Evolutionary conservation across 495 filamentous ascomycete genomes (phyloP).

Genomic region (Venustampulla echinocandica): DNA sequence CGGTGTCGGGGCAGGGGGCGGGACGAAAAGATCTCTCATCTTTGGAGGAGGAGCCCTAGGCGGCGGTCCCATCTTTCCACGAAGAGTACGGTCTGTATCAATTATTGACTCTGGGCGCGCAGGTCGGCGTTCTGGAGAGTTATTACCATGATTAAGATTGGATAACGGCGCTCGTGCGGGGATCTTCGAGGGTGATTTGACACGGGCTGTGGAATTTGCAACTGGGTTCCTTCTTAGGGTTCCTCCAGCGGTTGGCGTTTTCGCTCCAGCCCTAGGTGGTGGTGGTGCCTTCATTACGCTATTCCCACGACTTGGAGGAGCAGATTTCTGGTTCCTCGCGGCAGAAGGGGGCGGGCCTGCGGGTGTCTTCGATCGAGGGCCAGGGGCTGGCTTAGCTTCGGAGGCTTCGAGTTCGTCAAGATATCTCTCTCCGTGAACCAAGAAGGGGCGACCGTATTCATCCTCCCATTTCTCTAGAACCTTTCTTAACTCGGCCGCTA

Average conservation of each 20-base stretch:
- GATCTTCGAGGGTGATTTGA: slow-evolving; percentile 66
- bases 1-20: slow-evolving; percentile 54
- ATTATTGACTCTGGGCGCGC: slow-evolving; percentile 23
- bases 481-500: slow-evolving; percentile 73
- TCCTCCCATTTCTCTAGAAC: slow-evolving; percentile 84
- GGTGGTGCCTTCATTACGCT: slow-evolving; percentile 42
- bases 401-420: slow-evolving; percentile 64
- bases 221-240: slow-evolving; percentile 50
- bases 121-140: slow-evolving; percentile 63
- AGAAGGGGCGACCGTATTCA: slow-evolving; percentile 85
- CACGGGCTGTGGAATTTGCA: slow-evolving; percentile 32
- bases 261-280: slow-evolving; percentile 49
- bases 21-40: slow-evolving; percentile 76
- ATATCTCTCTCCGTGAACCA: slow-evolving; percentile 86
- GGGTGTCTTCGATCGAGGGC: slow-evolving; percentile 71
- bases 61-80: slow-evolving; percentile 50
- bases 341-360: slow-evolving; percentile 46
- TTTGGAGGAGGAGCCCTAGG: slow-evolving; percentile 69
- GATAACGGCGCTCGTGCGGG: slow-evolving; percentile 72
- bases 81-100: slow-evolving; percentile 40
- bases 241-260: slow-evolving; percentile 52
- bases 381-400: slow-evolving; percentile 48
- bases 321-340: slow-evolving; percentile 32
- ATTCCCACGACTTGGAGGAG: slow-evolving; percentile 34
- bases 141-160: slow-evolving; percentile 71